These are phyloP conservation scores for Dillenia turbinata DNA, from an alignment of 164 flowering plant species.

Conservation along the genomic window DNA sequence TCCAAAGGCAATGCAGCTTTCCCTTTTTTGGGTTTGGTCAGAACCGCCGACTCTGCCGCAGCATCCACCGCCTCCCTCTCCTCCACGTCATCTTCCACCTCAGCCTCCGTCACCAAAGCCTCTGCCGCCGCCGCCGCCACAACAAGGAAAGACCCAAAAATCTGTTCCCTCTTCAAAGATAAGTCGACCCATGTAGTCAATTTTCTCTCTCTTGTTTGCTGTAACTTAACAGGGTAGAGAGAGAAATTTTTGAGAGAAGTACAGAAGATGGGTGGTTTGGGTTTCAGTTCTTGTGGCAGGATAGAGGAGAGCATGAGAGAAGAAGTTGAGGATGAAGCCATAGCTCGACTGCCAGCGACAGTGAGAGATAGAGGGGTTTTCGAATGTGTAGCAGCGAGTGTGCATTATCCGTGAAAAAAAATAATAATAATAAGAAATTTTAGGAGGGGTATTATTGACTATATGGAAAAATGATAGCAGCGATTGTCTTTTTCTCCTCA, in stretches of 20 bases:
- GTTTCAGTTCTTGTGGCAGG: constrained; percentile 27
- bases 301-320: constrained; percentile 24
- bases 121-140: constrained; percentile 34
- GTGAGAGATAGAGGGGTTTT: no score
- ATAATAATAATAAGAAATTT: no score
- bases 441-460: no score
- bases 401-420: no score
- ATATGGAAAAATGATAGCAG: no score
- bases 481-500: no score
- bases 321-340: constrained; percentile 33
- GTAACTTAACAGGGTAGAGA: constrained; percentile 21
- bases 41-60: constrained; percentile 14
- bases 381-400: no score
- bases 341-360: not conserved
- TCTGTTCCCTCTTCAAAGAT: constrained; percentile 6
- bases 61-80: constrained; percentile 22
- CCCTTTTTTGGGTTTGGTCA: constrained; percentile 72
- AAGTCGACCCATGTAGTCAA: constrained; percentile 15
- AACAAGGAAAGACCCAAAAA: constrained; percentile 9
- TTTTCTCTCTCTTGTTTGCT: constrained; percentile 11
- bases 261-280: constrained; percentile 18
- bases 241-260: constrained; percentile 22
- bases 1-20: constrained; percentile 81
- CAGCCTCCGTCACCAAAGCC: constrained; percentile 30
- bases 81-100: constrained; percentile 25